phyloP scores from a whole-genome alignment of 768 basidiomycete genomes.

The Lyophyllum atratum region DNA sequence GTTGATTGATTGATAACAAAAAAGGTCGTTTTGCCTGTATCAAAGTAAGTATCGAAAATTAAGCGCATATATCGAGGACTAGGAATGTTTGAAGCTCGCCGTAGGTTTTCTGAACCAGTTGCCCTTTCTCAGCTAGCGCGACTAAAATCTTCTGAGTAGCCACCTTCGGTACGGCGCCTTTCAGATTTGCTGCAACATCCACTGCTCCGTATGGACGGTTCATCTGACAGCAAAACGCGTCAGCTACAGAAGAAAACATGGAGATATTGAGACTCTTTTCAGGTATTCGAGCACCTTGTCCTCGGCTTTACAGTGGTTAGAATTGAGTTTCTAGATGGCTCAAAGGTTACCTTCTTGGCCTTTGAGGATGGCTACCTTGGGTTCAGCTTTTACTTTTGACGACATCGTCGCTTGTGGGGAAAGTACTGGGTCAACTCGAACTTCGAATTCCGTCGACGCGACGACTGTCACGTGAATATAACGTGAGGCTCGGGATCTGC shows the following conservation, averaged over 20 bases:
- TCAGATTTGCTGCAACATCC: constrained; percentile 88
- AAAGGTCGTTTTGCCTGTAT: constrained; percentile 78
- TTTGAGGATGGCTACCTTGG: constrained; percentile 61
- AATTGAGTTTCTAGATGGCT: neutral
- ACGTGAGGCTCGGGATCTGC: constrained; percentile 7
- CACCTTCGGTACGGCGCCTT: constrained; percentile 84
- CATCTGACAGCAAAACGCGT: constrained; percentile 51
- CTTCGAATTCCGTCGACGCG: neutral
- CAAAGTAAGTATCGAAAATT: neutral
- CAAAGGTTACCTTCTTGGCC: constrained; percentile 65
- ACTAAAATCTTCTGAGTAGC: constrained; percentile 83
- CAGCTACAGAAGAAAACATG: constrained; percentile 3
- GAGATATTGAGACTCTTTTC: constrained; percentile 50
- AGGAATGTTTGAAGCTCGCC: constrained; percentile 42
- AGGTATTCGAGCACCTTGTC: constrained; percentile 78
- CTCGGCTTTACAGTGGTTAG: constrained; percentile 52
- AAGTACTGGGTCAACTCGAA: neutral
- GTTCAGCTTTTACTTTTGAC: constrained; percentile 56
- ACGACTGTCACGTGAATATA: neutral
- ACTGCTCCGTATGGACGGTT: constrained; percentile 94
- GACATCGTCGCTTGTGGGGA: constrained; percentile 33
- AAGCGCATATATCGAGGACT: constrained; percentile 11
- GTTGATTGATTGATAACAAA: constrained; percentile 85
- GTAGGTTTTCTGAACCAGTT: constrained; percentile 80
- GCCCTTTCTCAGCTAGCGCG: constrained; percentile 82